These are phyloP conservation scores for Amauroascus verrucosus DNA, from an alignment of 2,329 filamentous ascomycete species.

Conservation along the genomic window DNA sequence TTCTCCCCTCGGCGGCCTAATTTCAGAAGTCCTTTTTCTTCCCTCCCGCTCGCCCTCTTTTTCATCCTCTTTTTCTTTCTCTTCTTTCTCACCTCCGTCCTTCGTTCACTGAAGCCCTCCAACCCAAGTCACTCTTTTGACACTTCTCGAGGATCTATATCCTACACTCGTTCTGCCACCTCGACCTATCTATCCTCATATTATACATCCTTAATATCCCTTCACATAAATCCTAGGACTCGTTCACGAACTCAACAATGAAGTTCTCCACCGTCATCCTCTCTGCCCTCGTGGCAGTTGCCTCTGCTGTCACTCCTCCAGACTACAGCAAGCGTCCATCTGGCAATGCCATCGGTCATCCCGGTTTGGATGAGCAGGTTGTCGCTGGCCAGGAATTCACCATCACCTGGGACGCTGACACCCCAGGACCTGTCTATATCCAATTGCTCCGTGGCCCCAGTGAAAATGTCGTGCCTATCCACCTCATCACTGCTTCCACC, in stretches of 20 bases:
- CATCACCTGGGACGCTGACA: constrained; percentile 47
- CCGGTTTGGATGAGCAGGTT: constrained; percentile 44
- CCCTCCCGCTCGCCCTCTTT: constrained; percentile 9
- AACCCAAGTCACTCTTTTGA: constrained; percentile 22
- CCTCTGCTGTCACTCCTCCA: constrained; percentile 30
- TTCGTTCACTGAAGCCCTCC: constrained; percentile 7
- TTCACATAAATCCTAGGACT: constrained; percentile 14
- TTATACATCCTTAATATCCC: constrained; percentile 17
- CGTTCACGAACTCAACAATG: constrained; percentile 22
- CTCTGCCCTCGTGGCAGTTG: constrained; percentile 32
- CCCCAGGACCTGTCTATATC: constrained; percentile 41
- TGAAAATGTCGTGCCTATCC: constrained; percentile 43
- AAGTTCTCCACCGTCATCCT: constrained; percentile 31
- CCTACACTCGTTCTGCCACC: constrained; percentile 16
- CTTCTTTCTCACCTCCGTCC: constrained; percentile 14
- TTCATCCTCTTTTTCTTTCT: constrained; percentile 12
- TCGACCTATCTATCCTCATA: too few relatives aligned
- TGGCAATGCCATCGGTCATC: constrained; percentile 48
- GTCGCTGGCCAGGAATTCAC: constrained; percentile 46
- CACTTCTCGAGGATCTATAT: constrained; percentile 8
- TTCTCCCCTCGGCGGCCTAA: constrained; percentile 1
- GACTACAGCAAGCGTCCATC: constrained; percentile 27
- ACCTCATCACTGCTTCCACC: constrained; percentile 44
- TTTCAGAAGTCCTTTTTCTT: constrained; percentile 13
- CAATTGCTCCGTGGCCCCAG: constrained; percentile 51